phyloP scores from a whole-genome alignment of 1,284 basidiomycete species.

The Ustilago cynodontis region DNA sequence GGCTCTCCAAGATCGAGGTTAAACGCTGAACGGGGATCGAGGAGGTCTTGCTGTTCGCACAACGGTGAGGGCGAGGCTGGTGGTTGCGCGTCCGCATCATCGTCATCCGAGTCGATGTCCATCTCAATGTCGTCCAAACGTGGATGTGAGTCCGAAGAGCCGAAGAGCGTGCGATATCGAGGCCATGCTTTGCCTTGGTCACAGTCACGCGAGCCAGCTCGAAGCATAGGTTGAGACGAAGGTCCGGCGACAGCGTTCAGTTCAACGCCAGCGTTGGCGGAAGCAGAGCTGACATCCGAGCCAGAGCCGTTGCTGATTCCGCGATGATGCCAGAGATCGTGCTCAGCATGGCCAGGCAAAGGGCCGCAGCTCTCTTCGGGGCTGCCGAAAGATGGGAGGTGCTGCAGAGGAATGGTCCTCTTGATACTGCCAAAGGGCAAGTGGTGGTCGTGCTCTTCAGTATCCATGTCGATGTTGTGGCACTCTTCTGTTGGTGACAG shows the following conservation, averaged over 20 bases:
- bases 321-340: slow-evolving; percentile 39
- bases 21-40: slow-evolving; percentile 20
- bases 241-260: slow-evolving; percentile 34
- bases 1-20: slow-evolving; percentile 31
- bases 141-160: slow-evolving; percentile 30
- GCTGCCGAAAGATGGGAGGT: slow-evolving; percentile 24
- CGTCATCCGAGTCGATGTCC: slow-evolving; percentile 51
- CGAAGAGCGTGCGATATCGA: slow-evolving; percentile 32
- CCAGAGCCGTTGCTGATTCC: slow-evolving; percentile 41
- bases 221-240: slow-evolving; percentile 42
- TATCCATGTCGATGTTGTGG: slow-evolving; percentile 28
- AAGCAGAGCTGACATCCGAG: slow-evolving; percentile 42
- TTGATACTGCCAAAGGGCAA: slow-evolving; percentile 28
- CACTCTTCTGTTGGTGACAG: slow-evolving; percentile 37
- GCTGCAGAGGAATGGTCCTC: slow-evolving; percentile 42
- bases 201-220: slow-evolving; percentile 26
- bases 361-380: slow-evolving; percentile 2
- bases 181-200: slow-evolving; percentile 13
- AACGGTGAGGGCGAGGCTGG: slow-evolving; percentile 55
- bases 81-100: slow-evolving; percentile 32
- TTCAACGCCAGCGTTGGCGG: slow-evolving; percentile 35
- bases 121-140: slow-evolving; percentile 40
- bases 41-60: slow-evolving; percentile 34
- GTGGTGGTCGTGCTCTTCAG: slow-evolving; percentile 13
- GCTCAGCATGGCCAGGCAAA: slow-evolving; percentile 4